A percentile compares a stretch with the other conserved stretches of the same genome.
These are phyloP conservation scores for Glycine tomentella DNA, from an alignment of 306 rosid species.

Conservation along the genomic window DNA sequence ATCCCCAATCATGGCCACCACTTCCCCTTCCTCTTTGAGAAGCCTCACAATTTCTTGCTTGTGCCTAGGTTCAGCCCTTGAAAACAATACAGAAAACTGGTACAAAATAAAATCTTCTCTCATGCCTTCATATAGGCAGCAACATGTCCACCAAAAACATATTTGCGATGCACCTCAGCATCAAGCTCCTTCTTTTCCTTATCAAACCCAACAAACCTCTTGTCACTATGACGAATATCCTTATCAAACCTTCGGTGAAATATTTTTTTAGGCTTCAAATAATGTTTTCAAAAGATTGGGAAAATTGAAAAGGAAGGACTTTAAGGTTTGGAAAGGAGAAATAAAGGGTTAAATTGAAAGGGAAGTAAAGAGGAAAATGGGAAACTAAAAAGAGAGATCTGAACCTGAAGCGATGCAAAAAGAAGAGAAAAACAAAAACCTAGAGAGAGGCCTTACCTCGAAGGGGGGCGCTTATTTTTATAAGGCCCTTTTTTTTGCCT, in stretches of 20 bases:
- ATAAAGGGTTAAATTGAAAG: background rate
- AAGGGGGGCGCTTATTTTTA: background rate
- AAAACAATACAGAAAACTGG: no score
- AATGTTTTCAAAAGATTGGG: background rate
- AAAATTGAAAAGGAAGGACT: background rate
- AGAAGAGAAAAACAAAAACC: conserved; percentile 54
- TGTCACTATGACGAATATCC: no score
- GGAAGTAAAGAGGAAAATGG: background rate
- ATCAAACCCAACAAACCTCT: no score
- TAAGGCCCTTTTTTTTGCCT: no score
- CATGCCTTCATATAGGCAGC: no score
- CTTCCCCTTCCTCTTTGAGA: conserved; percentile 87
- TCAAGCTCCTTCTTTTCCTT: no score
- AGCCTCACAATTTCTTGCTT: conserved; percentile 94
- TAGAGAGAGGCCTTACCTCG: conserved; percentile 37
- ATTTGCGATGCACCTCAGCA: no score
- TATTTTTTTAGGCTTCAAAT: background rate
- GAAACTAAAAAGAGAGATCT: conserved; percentile 36
- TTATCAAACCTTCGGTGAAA: no score
- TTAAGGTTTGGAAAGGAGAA: no score
- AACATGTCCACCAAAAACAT: no score
- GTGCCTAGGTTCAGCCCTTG: conserved; percentile 98
- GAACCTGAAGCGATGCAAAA: conserved; percentile 34
- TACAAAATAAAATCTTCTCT: no score
- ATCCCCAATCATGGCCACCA: conserved; percentile 94